Percentiles rank a stretch among this genome's conserved stretches.
These are phyloP conservation scores for Lactarius evosmus DNA, from an alignment of 768 basidiomycete genomes.

Conservation along the genomic window DNA sequence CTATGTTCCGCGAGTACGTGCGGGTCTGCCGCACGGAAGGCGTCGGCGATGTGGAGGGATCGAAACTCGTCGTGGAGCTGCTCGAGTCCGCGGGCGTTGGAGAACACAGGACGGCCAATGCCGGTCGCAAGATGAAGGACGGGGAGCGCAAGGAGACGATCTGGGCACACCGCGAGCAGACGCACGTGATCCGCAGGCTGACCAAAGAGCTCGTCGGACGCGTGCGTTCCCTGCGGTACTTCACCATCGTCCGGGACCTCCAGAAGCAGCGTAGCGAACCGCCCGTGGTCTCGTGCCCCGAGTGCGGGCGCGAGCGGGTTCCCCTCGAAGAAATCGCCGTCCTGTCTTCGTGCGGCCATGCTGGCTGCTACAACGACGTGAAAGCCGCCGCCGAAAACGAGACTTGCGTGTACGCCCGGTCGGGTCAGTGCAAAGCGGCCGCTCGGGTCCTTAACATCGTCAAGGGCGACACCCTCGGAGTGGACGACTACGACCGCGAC, in stretches of 20 bases:
- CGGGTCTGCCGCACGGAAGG: slow-evolving; percentile 65
- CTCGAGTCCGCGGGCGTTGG: slow-evolving; percentile 59
- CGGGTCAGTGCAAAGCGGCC: slow-evolving; percentile 71
- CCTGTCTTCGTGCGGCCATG: slow-evolving; percentile 89
- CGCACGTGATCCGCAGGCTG: slow-evolving; percentile 79
- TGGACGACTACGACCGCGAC: slow-evolving; percentile 73
- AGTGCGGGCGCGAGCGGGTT: slow-evolving; percentile 53
- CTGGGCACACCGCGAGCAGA: slow-evolving; percentile 84
- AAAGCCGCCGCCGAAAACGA: slow-evolving; percentile 67
- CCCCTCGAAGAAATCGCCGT: slow-evolving; percentile 73
- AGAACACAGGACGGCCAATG: slow-evolving; percentile 26
- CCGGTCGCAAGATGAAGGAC: slow-evolving; percentile 44
- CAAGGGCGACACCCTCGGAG: slow-evolving; percentile 70
- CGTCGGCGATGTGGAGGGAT: slow-evolving; percentile 77
- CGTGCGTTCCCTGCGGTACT: slow-evolving; percentile 87
- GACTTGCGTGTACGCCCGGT: slow-evolving; percentile 72
- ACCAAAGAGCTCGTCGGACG: slow-evolving; percentile 89
- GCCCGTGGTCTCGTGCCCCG: slow-evolving; percentile 57
- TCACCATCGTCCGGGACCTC: slow-evolving; percentile 84
- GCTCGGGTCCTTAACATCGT: slow-evolving; percentile 83
- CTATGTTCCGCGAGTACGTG: slow-evolving; percentile 76
- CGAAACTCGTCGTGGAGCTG: slow-evolving; percentile 53
- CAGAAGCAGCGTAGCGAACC: slow-evolving; percentile 69
- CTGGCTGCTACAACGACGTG: slow-evolving; percentile 77
- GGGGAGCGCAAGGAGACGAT: slow-evolving; percentile 59